Percentiles rank a stretch among this genome's conserved stretches.
phyloP scores from a whole-genome alignment of 768 basidiomycete genomes.

The Amylocystis lapponica region DNA sequence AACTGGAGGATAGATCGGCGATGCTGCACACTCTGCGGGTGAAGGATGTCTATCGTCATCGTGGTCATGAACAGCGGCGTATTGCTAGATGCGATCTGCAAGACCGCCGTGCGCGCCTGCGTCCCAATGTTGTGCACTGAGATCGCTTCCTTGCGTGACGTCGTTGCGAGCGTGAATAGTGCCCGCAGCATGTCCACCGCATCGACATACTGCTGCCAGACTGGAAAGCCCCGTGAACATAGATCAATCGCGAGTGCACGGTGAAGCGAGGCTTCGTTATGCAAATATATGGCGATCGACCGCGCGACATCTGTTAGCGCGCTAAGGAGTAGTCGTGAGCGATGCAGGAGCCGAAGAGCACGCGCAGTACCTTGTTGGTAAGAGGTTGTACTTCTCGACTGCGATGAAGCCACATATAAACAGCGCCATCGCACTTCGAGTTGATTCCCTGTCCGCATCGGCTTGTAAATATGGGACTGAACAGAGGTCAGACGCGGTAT shows the following conservation, averaged over 20 bases:
- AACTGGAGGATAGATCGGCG: conserved; percentile 89
- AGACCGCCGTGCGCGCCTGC: conserved; percentile 77
- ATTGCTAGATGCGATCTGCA: conserved; percentile 78
- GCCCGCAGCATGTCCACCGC: conserved; percentile 82
- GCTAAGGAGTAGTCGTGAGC: conserved; percentile 33
- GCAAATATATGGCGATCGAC: conserved; percentile 72
- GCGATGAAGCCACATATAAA: conserved; percentile 83
- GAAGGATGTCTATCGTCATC: conserved; percentile 81
- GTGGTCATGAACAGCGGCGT: conserved; percentile 94
- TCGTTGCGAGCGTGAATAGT: conserved; percentile 77
- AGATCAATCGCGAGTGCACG: conserved; percentile 80
- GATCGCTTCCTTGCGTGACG: conserved; percentile 61
- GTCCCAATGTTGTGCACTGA: conserved; percentile 61
- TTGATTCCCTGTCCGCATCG: conserved; percentile 51
- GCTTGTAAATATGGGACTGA: conserved; percentile 61
- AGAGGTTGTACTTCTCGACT: conserved; percentile 67
- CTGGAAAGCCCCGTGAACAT: conserved; percentile 83
- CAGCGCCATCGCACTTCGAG: conserved; percentile 60
- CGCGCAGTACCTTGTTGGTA: conserved; percentile 58
- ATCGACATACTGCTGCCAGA: conserved; percentile 94
- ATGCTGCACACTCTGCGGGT: conserved; percentile 67
- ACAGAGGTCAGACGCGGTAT: conserved; percentile 5
- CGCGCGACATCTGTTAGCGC: conserved; percentile 79
- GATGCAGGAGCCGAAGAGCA: neutral
- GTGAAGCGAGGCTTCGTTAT: conserved; percentile 63